Conservation (phyloP, 371 early-diverging fungal species). For the Rhizopus delemar region DNA sequence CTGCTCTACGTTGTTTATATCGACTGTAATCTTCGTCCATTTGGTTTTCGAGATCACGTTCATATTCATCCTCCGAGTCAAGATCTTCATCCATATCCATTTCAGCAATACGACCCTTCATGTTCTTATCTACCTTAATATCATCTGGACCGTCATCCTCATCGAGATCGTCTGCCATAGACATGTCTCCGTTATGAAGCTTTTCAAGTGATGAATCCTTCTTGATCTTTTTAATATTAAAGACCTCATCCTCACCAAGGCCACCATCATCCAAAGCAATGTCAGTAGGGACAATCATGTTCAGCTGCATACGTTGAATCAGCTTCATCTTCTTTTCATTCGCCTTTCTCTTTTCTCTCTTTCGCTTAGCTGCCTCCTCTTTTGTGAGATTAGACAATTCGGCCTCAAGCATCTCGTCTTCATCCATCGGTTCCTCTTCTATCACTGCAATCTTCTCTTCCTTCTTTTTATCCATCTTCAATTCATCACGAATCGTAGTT, state of each 20-base stretch:
- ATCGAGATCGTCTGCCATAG: conserved; percentile 51
- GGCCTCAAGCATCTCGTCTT: conserved; percentile 59
- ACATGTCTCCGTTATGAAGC: conserved; percentile 60
- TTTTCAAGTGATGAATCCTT: conserved; percentile 52
- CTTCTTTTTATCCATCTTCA: conserved; percentile 53
- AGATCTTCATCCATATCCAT: conserved; percentile 49
- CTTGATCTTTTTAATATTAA: conserved; percentile 58
- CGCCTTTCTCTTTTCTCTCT: conserved; percentile 62
- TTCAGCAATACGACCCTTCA: conserved; percentile 37
- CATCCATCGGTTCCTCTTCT: conserved; percentile 60
- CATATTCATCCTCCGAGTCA: conserved; percentile 45
- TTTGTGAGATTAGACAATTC: conserved; percentile 63
- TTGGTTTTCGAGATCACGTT: conserved; percentile 66
- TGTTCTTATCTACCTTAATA: conserved; percentile 30
- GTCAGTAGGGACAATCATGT: conserved; percentile 90
- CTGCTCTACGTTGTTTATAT: conserved; percentile 70
- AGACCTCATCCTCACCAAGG: conserved; percentile 60
- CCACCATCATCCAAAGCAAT: conserved; percentile 80
- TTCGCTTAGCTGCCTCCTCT: conserved; percentile 60
- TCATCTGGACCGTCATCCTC: conserved; percentile 45
- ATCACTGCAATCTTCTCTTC: conserved; percentile 47
- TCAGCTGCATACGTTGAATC: conserved; percentile 84
- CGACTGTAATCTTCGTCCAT: conserved; percentile 75
- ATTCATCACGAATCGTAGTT: conserved; percentile 59
- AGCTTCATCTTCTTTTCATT: conserved; percentile 82